phyloP scores from a whole-genome alignment of 176 grass and related monocot species.

The Oryza nivara region DNA sequence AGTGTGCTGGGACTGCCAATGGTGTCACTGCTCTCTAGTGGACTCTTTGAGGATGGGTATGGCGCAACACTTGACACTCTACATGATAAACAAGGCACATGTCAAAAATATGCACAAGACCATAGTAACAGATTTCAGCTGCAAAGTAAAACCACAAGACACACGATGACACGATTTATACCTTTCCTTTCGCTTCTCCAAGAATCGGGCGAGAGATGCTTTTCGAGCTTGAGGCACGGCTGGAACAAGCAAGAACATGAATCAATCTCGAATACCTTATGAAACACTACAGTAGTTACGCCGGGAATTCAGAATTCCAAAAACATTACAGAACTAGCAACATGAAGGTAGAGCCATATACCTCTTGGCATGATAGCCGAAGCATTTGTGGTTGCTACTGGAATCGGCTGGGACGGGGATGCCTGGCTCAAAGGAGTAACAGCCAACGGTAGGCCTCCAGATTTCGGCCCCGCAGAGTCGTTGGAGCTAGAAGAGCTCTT shows the following conservation, averaged over 20 bases:
- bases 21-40: slow-evolving; percentile 47
- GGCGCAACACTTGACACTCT: slow-evolving; percentile 62
- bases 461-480: slow-evolving; percentile 40
- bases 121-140: not conserved
- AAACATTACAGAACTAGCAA: not conserved
- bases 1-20: slow-evolving; percentile 40
- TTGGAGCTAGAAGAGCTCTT: slow-evolving; percentile 53
- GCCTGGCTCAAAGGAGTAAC: slow-evolving; percentile 42
- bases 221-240: slow-evolving; percentile 94
- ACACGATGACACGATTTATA: not conserved
- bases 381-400: slow-evolving; percentile 37
- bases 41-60: slow-evolving; percentile 55
- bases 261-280: not conserved
- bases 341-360: slow-evolving; percentile 39
- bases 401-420: slow-evolving; percentile 33
- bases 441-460: slow-evolving; percentile 11
- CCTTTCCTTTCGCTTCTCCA: slow-evolving; percentile 91
- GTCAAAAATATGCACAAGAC: not conserved
- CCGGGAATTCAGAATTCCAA: not conserved
- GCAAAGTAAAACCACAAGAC: not conserved
- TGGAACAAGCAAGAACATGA: slow-evolving; percentile 43
- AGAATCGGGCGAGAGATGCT: slow-evolving; percentile 80
- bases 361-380: slow-evolving; percentile 60
- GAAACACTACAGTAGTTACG: not conserved
- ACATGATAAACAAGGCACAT: not conserved